These are phyloP conservation scores for Lactifluus subvellereus DNA, from an alignment of 768 basidiomycete species.

Conservation along the genomic window DNA sequence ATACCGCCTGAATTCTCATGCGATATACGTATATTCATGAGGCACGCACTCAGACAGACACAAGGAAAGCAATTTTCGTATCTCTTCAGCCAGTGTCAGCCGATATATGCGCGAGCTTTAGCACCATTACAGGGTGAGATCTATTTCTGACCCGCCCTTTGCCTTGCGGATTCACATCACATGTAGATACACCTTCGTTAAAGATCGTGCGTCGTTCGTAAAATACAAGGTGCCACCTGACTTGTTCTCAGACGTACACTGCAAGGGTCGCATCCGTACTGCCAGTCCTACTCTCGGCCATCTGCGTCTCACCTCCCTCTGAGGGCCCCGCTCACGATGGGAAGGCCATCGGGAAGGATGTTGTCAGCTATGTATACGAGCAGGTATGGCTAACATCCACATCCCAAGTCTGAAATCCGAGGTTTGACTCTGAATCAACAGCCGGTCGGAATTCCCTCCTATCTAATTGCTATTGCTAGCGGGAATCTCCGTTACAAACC, in stretches of 20 bases:
- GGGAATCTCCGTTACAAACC: slow-evolving; percentile 74
- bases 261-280: slow-evolving; percentile 72
- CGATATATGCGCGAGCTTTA: slow-evolving; percentile 79
- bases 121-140: slow-evolving; percentile 68
- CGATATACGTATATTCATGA: background rate
- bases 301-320: slow-evolving; percentile 68
- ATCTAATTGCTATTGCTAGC: slow-evolving; percentile 86
- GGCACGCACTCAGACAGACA: slow-evolving; percentile 52
- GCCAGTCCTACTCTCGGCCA: slow-evolving; percentile 81
- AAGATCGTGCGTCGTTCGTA: slow-evolving; percentile 57
- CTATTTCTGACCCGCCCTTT: background rate
- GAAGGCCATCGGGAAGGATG: slow-evolving; percentile 66
- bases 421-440: slow-evolving; percentile 30
- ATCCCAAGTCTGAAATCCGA: background rate
- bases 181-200: slow-evolving; percentile 76
- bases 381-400: slow-evolving; percentile 46
- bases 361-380: slow-evolving; percentile 67
- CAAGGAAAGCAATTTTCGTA: slow-evolving; percentile 81
- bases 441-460: slow-evolving; percentile 83
- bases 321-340: slow-evolving; percentile 67
- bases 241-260: slow-evolving; percentile 60
- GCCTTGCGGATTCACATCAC: background rate
- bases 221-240: background rate
- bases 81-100: slow-evolving; percentile 90
- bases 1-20: slow-evolving; percentile 1